Evolutionary conservation across 495 filamentous ascomycete species (phyloP).

Genomic region (Penicillium lividum): DNA sequence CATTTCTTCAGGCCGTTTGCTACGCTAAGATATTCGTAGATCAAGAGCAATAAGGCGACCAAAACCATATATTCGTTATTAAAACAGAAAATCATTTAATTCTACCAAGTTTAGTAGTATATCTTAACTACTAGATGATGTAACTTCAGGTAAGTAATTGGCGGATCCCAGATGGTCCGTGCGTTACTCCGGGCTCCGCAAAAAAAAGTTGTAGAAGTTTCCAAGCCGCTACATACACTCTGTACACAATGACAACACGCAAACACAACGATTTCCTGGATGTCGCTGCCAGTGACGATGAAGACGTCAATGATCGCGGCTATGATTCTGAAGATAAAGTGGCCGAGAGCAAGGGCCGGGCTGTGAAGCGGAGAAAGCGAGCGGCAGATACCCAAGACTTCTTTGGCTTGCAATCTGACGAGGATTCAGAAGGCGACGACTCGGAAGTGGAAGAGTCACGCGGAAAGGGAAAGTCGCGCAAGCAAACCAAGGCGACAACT

Average conservation of each 20-base stretch:
- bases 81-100: too few relatives aligned
- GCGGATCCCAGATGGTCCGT: background rate
- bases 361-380: conserved; percentile 62
- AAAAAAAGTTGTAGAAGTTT: conserved; percentile 25
- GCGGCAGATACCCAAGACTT: conserved; percentile 44
- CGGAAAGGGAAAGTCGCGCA: conserved; percentile 25
- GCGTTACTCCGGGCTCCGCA: conserved; percentile 10
- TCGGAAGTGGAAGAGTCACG: conserved; percentile 17
- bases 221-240: background rate
- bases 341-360: conserved; percentile 61
- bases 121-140: background rate
- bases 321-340: conserved; percentile 71
- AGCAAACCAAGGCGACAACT: conserved; percentile 1
- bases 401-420: conserved; percentile 40
- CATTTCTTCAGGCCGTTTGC: too few relatives aligned
- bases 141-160: background rate
- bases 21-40: too few relatives aligned
- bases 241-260: conserved; percentile 58
- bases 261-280: conserved; percentile 79
- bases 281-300: conserved; percentile 63
- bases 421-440: conserved; percentile 27
- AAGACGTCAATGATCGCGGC: conserved; percentile 51
- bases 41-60: too few relatives aligned
- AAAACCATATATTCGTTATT: too few relatives aligned
- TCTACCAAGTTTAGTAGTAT: background rate